phyloP scores from a whole-genome alignment of 768 basidiomycete genomes.

The Hericium alpestre region DNA sequence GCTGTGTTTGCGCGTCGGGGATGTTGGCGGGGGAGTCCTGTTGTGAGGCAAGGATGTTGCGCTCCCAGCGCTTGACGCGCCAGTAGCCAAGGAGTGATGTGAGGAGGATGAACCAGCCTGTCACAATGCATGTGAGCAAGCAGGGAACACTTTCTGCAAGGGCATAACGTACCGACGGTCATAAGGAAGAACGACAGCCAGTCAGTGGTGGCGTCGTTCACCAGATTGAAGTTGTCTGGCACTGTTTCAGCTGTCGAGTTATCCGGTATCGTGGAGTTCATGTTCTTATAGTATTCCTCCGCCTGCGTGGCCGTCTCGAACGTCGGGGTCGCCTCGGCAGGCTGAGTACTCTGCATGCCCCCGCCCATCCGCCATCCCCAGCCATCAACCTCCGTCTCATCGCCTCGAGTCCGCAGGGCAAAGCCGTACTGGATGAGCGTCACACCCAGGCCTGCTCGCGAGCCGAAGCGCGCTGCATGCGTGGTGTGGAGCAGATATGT shows the following conservation, averaged over 20 bases:
- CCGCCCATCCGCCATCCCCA: conserved; percentile 5
- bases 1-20: conserved; percentile 11
- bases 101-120: conserved; percentile 79
- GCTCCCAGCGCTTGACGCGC: conserved; percentile 86
- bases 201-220: conserved; percentile 62
- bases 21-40: conserved; percentile 19
- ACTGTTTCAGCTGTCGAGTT: conserved; percentile 8
- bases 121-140: not conserved
- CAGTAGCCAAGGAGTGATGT: conserved; percentile 86
- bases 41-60: conserved; percentile 57
- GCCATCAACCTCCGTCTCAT: conserved; percentile 22
- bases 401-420: conserved; percentile 47
- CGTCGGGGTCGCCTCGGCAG: not conserved
- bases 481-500: conserved; percentile 92
- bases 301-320: conserved; percentile 11
- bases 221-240: conserved; percentile 6
- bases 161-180: conserved; percentile 52
- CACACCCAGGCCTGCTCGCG: conserved; percentile 89
- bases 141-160: not conserved
- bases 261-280: conserved; percentile 16
- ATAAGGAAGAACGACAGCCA: conserved; percentile 95
- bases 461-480: conserved; percentile 87
- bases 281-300: conserved; percentile 9
- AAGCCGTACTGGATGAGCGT: conserved; percentile 96
- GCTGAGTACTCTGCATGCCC: not conserved